Conservation (phyloP, 352 stramenopile species). For the Phytopythium boreale region DNA sequence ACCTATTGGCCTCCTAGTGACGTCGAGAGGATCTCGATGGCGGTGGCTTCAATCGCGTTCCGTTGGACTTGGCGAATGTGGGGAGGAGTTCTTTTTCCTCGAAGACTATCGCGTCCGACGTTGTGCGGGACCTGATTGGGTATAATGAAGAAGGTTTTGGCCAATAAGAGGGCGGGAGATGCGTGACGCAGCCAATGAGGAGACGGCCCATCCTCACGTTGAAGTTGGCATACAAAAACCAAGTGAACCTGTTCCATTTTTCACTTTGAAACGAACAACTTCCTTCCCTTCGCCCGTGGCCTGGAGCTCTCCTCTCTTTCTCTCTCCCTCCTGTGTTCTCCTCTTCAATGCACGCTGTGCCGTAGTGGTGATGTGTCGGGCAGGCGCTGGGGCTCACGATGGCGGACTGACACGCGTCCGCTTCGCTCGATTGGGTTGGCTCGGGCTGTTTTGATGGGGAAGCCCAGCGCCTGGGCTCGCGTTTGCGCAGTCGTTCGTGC, state of each 20-base stretch:
- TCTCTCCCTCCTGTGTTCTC: too few relatives aligned
- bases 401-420: background rate
- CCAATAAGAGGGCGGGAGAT: background rate
- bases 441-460: background rate
- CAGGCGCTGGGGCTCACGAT: too few relatives aligned
- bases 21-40: background rate
- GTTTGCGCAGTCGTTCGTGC: background rate
- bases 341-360: too few relatives aligned
- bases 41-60: background rate
- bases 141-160: background rate
- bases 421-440: background rate
- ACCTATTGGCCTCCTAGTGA: too few relatives aligned
- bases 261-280: too few relatives aligned
- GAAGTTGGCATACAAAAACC: constrained; percentile 1
- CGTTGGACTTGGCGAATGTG: background rate
- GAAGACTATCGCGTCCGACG: constrained; percentile 1
- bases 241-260: background rate
- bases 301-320: background rate
- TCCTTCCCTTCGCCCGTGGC: background rate
- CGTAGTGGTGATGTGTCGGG: too few relatives aligned
- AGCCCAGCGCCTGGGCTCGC: background rate
- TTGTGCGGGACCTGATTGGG: background rate
- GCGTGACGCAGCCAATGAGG: constrained; percentile 2
- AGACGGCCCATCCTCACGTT: constrained; percentile 1
- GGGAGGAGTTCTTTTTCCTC: constrained; percentile 2